A percentile compares a stretch with the other conserved stretches of the same genome.
phyloP scores from a whole-genome alignment of 2,329 filamentous ascomycete genomes.

The Claviceps paspali region DNA sequence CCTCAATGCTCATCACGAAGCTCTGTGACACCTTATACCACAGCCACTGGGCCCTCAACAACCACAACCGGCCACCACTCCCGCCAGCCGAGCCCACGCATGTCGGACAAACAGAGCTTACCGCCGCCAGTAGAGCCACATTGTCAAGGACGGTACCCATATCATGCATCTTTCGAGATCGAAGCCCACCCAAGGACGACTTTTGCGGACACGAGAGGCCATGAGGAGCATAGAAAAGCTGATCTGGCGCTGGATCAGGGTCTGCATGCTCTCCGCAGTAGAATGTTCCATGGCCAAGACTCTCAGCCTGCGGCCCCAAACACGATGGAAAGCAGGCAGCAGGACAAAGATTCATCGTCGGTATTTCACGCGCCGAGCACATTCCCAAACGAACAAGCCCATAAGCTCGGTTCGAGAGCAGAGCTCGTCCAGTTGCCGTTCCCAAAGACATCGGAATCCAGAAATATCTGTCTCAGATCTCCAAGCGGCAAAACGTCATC shows the following conservation, averaged over 20 bases:
- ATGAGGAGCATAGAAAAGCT: not conserved
- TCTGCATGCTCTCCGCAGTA: not conserved
- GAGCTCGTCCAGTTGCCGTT: not conserved
- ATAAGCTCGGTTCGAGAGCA: not conserved
- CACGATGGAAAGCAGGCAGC: not conserved
- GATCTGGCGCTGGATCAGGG: not conserved
- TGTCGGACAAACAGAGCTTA: conserved; percentile 40
- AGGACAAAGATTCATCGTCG: not conserved
- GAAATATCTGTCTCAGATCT: not conserved
- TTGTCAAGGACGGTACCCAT: conserved; percentile 41
- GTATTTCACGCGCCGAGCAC: not conserved
- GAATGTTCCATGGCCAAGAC: not conserved
- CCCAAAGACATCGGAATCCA: not conserved
- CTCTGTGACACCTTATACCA: conserved; percentile 24
- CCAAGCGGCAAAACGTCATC: conserved; percentile 14
- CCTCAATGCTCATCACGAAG: conserved; percentile 6
- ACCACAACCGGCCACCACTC: conserved; percentile 31
- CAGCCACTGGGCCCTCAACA: conserved; percentile 39
- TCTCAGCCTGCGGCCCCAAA: not conserved
- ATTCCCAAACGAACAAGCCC: not conserved
- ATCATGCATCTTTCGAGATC: conserved; percentile 29
- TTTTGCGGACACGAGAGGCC: conserved; percentile 20
- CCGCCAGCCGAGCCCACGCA: conserved; percentile 35
- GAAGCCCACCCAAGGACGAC: conserved; percentile 28
- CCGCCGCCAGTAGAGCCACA: conserved; percentile 38